Percentiles rank a stretch among this genome's conserved stretches.
Conservation (phyloP, 495 filamentous ascomycete species). For the Pseudoneurospora amorphoporcata region DNA sequence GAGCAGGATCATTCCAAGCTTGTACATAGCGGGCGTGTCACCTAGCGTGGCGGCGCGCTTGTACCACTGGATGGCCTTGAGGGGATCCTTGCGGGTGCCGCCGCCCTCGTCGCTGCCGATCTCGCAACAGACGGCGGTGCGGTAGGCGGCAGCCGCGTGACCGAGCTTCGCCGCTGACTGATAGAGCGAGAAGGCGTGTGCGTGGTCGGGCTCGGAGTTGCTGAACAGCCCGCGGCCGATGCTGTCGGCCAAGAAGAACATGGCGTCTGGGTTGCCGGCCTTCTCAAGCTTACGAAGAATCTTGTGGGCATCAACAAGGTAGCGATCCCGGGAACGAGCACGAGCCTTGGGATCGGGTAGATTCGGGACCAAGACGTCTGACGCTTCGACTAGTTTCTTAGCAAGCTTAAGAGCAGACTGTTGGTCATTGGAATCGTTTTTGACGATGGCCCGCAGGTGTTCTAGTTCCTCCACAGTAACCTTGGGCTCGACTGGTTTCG, state of each 20-base stretch:
- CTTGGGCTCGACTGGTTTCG: slow-evolving; percentile 35
- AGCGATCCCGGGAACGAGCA: slow-evolving; percentile 71
- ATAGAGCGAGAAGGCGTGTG: slow-evolving; percentile 86
- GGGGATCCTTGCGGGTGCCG: slow-evolving; percentile 78
- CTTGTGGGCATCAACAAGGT: slow-evolving; percentile 76
- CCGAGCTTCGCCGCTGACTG: slow-evolving; percentile 86
- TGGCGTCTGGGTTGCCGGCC: slow-evolving; percentile 61
- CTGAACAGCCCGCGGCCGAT: slow-evolving; percentile 59
- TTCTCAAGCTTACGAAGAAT: slow-evolving; percentile 76
- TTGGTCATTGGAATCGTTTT: slow-evolving; percentile 60
- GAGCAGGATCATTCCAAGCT: slow-evolving; percentile 89
- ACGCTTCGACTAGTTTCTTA: slow-evolving; percentile 79
- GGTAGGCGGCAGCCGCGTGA: slow-evolving; percentile 79
- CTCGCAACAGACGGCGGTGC: slow-evolving; percentile 94
- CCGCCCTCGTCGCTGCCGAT: slow-evolving; percentile 90
- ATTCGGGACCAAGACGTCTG: slow-evolving; percentile 59
- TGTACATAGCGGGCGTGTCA: slow-evolving; percentile 93
- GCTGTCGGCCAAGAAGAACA: slow-evolving; percentile 89
- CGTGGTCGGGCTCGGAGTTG: slow-evolving; percentile 53
- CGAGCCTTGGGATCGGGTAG: slow-evolving; percentile 66
- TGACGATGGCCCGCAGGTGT: slow-evolving; percentile 53
- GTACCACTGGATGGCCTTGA: slow-evolving; percentile 97
- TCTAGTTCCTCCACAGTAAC: slow-evolving; percentile 75
- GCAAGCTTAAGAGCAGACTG: slow-evolving; percentile 61
- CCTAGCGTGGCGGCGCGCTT: slow-evolving; percentile 83